Base-by-base conservation (phyloP, 768 basidiomycete species). In the Pleurotus djamor region DNA sequence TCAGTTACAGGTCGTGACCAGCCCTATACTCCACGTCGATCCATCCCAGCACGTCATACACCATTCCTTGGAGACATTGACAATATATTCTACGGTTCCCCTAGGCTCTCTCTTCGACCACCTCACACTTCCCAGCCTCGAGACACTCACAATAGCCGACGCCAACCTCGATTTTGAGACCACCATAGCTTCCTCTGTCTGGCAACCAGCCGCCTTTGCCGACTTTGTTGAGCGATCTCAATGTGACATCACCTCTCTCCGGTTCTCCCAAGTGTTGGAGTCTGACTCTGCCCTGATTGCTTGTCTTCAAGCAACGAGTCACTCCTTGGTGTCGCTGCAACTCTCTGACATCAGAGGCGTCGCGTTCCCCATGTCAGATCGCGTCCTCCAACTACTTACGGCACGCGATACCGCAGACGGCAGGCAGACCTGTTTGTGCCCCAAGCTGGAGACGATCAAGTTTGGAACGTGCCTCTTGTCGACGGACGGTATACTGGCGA, bases 271-370 rank as follows among this genome's bases (percentile, higher is more conserved):
- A 35, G 61, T 60, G 9, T 50, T 64, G 44, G 48, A 61, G 16
- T 60, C 60, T 14, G 65, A 66, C 36, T 44, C 58, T 32, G 61
- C 59, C n/a, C 61, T 66, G 37, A 62, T 66, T 28, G 56, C 64
- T 33, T 66, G 65, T 52, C 57, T 66, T 10, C 48, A 54, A 17
- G 47, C 52, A 16, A 57, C 52, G 13, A 65, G 60, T 28, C 38
- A 48, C 12, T 65, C 64, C 12, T 47, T 65, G n/a, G 51, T 9
- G n/a, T 47, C 51, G 35, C 57, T 64, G 36, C 37, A 50, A 16
- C 45, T 63, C 33, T 54, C 55, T 41, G 64, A 63, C 35, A 35
- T 52, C 9, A 17, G 36, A 14, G 64, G 62, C 16, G 48, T 60
- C 14, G 38, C 59, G 12, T 45, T 60, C 28, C 54, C 54, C 13